A percentile compares a stretch with the other conserved stretches of the same genome.
These are phyloP conservation scores for Phaeoacremonium minimum DNA, from an alignment of 2,329 filamentous ascomycete species.

Conservation along the genomic window DNA sequence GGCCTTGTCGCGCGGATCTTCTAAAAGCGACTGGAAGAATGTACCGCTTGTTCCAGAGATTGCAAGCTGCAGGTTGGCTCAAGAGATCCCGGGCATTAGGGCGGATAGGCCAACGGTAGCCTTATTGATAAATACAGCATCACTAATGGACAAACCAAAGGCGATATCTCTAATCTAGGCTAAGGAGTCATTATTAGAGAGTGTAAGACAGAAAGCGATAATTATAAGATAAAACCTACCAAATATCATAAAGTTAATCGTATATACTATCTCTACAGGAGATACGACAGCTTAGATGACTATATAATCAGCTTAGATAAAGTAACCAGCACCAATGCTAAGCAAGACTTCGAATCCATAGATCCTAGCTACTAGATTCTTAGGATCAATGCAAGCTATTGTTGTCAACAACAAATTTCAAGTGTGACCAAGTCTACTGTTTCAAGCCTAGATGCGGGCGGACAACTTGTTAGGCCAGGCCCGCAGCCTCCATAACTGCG, in stretches of 20 bases:
- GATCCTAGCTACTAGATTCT: not conserved
- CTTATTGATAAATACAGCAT: slow-evolving; percentile 1
- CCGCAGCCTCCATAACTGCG: no score
- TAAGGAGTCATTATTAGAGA: not conserved
- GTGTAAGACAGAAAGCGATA: no score
- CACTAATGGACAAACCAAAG: slow-evolving; percentile 1
- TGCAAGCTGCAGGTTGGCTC: not conserved
- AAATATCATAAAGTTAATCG: slow-evolving; percentile 3
- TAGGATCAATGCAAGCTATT: not conserved
- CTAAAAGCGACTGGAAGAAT: not conserved
- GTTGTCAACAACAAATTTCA: no score
- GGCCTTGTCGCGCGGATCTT: not conserved
- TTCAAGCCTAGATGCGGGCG: no score
- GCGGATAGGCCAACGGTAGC: slow-evolving; percentile 1
- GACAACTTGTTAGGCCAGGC: no score
- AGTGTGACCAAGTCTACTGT: no score
- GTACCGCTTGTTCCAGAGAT: slow-evolving; percentile 2
- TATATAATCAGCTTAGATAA: slow-evolving; percentile 1
- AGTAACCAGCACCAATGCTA: slow-evolving; percentile 1
- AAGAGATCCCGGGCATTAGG: not conserved
- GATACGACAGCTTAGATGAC: slow-evolving; percentile 1
- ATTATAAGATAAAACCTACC: not conserved
- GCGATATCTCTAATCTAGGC: not conserved
- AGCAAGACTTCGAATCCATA: slow-evolving; percentile 2
- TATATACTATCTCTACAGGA: slow-evolving; percentile 1